A percentile compares a stretch with the other conserved stretches of the same genome.
These are phyloP conservation scores for Globisporangium viniferum DNA, from an alignment of 352 stramenopile species.

Conservation along the genomic window DNA sequence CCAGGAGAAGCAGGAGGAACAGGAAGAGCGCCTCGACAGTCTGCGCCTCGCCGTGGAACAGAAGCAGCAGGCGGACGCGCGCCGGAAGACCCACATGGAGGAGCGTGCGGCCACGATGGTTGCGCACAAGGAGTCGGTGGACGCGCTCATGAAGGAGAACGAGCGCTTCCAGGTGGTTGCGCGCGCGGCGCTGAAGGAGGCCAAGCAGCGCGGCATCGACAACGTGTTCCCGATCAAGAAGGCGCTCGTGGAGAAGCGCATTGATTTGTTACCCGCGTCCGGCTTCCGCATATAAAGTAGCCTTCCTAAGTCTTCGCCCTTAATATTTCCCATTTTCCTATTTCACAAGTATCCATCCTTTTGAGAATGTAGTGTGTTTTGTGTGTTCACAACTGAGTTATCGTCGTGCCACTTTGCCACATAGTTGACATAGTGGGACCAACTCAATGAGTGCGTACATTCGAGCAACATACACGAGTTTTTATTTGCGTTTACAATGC, in stretches of 20 bases:
- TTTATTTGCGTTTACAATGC: too few relatives aligned
- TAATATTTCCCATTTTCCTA: too few relatives aligned
- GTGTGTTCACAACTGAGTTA: too few relatives aligned
- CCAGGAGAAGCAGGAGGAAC: constrained; percentile 57
- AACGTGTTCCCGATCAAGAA: constrained; percentile 77
- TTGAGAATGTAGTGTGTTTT: too few relatives aligned
- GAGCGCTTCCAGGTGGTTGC: constrained; percentile 64
- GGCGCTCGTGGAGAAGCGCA: constrained; percentile 60
- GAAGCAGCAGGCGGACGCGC: constrained; percentile 73
- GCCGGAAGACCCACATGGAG: constrained; percentile 45
- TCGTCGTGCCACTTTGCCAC: too few relatives aligned
- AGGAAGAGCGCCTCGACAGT: constrained; percentile 54
- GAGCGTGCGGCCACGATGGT: constrained; percentile 33
- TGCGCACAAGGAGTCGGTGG: constrained; percentile 30
- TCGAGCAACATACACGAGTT: too few relatives aligned
- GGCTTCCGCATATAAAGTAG: constrained; percentile 77
- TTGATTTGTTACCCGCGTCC: constrained; percentile 66
- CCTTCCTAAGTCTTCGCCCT: too few relatives aligned
- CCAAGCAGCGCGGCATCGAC: constrained; percentile 48
- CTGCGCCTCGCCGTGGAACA: constrained; percentile 61
- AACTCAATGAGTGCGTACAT: too few relatives aligned
- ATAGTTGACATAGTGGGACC: too few relatives aligned
- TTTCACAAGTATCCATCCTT: too few relatives aligned
- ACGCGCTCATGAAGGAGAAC: constrained; percentile 38
- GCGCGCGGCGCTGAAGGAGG: constrained; percentile 48